phyloP scores from a whole-genome alignment of 768 basidiomycete genomes.

The Suillus subalutaceus region DNA sequence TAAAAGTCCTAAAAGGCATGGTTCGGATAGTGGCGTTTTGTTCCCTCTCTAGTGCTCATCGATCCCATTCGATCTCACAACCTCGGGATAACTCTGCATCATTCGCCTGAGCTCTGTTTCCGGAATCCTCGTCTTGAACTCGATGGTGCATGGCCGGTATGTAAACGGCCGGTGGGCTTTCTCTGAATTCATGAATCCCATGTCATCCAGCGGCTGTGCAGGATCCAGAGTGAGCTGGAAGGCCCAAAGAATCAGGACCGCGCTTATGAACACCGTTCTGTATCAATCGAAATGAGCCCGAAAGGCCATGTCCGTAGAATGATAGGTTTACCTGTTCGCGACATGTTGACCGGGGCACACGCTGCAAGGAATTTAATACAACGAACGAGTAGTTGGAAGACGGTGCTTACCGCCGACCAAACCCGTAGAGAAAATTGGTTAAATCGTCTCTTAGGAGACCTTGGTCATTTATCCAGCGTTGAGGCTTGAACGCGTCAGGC shows the following conservation, averaged over 20 bases:
- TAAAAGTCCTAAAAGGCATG: background rate
- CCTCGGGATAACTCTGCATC: background rate
- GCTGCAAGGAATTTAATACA: slow-evolving; percentile 24
- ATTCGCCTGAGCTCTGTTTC: background rate
- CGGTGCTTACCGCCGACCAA: slow-evolving; percentile 50
- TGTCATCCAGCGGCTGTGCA: slow-evolving; percentile 35
- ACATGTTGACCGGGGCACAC: slow-evolving; percentile 48
- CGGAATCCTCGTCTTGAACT: slow-evolving; percentile 47
- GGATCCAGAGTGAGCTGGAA: background rate
- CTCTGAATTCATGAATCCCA: slow-evolving; percentile 49
- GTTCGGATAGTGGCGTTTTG: background rate
- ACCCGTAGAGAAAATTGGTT: slow-evolving; percentile 54
- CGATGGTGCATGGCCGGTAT: slow-evolving; percentile 55
- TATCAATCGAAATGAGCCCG: slow-evolving; percentile 13
- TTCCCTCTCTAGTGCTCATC: background rate
- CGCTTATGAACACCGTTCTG: slow-evolving; percentile 60
- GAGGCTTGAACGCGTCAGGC: background rate
- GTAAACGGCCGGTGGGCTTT: background rate
- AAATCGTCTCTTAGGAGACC: slow-evolving; percentile 25
- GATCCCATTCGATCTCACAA: background rate
- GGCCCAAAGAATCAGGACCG: slow-evolving; percentile 58
- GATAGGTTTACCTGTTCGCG: slow-evolving; percentile 24
- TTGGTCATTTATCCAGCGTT: background rate
- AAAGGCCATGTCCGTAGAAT: slow-evolving; percentile 22
- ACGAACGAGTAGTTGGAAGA: background rate